Evolutionary conservation across 2,329 filamentous ascomycete genomes (phyloP), one percentile per base, ranked within the genome.

Genomic region (Cytospora piceae): DNA sequence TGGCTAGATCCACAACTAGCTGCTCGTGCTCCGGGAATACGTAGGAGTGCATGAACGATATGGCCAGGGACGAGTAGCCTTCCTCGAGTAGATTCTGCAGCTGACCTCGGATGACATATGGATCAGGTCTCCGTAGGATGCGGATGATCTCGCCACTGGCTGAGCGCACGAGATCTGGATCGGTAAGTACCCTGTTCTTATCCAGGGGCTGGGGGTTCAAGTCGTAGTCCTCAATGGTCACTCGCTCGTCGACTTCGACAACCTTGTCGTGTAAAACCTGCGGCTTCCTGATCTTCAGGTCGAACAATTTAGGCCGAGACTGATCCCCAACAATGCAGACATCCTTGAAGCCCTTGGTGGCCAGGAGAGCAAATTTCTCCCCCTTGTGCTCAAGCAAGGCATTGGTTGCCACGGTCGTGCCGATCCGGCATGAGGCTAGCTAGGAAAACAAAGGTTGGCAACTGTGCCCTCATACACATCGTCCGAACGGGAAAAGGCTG

Each of bases 341-440:
- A 72, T 92, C 89, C 68, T 86, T 88, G 77, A 92, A 91, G 0
- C 74, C 89, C 70, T 88, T 89, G 0, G 88, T 92, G 2, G 90
- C 87, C 5, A 91, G 80, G 73, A 93, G 83, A 2, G 88, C 90
- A 71, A 90, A 90, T 63, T 81, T 83, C 73, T 91, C 89, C 20
- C 90, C 90, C 73, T 92, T 92, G 27, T 88, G 78, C 71, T 92
- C 89, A 1, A 93, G 77, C n/a, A 93, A 76, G 0, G 90, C 89
- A 76, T 92, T 93, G 0, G 90, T 92, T 0, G 89, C 90, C 8
- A 92, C 88, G 0, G 90, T 92, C 1, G 90, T 93, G 17, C 90
- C 90, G 84, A 92, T 92, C 11, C 90, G 84, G 72, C 91, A 91
- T 63, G 85, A 89, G 73, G 88, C 88, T 74, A 88, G 85, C 60